Evolutionary conservation across 1,284 basidiomycete genomes (phyloP).

Genomic region (Cryptococcus sp.): DNA sequence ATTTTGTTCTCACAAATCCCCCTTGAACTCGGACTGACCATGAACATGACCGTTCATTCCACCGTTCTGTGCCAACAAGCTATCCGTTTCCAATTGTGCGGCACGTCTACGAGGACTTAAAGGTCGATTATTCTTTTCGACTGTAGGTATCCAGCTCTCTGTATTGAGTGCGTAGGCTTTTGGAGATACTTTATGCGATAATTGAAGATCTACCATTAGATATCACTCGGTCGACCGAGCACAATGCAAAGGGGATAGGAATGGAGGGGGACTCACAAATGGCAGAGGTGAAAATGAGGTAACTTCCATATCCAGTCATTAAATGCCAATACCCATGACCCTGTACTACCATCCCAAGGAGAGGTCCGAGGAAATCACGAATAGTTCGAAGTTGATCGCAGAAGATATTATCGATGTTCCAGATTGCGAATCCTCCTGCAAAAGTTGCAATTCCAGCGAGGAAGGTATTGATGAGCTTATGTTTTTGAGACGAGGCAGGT

Average conservation of each 20-base stretch:
- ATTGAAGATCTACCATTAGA: conserved; percentile 8
- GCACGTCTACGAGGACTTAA: too few relatives aligned
- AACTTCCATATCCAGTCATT: conserved; percentile 51
- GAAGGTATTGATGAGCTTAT: conserved; percentile 29
- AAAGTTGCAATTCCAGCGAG: conserved; percentile 39
- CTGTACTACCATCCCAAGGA: conserved; percentile 37
- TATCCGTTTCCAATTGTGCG: too few relatives aligned
- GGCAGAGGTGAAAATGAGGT: conserved; percentile 47
- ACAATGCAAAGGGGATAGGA: not conserved
- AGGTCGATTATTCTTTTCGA: too few relatives aligned
- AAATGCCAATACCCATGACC: conserved; percentile 54
- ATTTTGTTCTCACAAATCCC: not conserved
- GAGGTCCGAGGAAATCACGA: conserved; percentile 17
- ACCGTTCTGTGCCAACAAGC: too few relatives aligned
- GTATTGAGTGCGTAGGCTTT: conserved; percentile 8
- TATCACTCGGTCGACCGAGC: not conserved
- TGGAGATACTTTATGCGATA: conserved; percentile 7
- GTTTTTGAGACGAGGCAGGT: conserved; percentile 10
- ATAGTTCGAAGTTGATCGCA: conserved; percentile 40
- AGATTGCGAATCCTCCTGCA: conserved; percentile 50
- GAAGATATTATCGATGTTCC: conserved; percentile 56
- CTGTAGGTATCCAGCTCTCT: not conserved
- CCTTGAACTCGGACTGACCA: not conserved
- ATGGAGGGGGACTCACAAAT: conserved; percentile 32
- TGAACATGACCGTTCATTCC: not conserved